A percentile compares a stretch with the other conserved stretches of the same genome.
Conservation (phyloP, 2,329 filamentous ascomycete species). For the Cordyceps javanica region DNA sequence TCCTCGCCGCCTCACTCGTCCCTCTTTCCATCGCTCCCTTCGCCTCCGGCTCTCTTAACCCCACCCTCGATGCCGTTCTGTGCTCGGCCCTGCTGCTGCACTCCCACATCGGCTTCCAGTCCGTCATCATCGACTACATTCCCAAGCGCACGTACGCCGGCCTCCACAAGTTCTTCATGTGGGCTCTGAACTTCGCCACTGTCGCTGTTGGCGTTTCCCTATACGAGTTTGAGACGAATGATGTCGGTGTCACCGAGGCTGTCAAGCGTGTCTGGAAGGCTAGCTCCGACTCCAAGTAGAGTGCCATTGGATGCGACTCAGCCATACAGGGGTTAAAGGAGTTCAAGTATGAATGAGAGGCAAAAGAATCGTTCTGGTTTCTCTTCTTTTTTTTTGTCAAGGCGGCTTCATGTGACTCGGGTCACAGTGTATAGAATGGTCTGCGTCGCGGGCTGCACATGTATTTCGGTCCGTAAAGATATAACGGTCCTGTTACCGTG, state of each 20-base stretch:
- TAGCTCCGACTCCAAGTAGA: conserved; percentile 29
- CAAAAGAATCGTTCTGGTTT: not conserved
- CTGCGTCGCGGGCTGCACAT: conserved; percentile 4
- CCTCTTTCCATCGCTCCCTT: conserved; percentile 89
- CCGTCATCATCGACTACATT: conserved; percentile 86
- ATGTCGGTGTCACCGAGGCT: conserved; percentile 87
- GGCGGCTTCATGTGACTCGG: conserved; percentile 6
- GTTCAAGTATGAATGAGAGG: not conserved
- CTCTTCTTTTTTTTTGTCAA: conserved; percentile 4
- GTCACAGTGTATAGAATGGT: conserved; percentile 15
- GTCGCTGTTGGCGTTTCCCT: conserved; percentile 78
- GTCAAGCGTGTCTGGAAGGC: conserved; percentile 88
- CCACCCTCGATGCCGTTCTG: conserved; percentile 77
- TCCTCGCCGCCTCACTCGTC: conserved; percentile 73
- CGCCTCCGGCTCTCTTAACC: conserved; percentile 85
- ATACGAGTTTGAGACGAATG: conserved; percentile 99
- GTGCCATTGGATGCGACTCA: not conserved
- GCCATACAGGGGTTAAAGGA: not conserved
- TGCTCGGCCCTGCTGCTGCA: conserved; percentile 81
- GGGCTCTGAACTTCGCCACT: conserved; percentile 73
- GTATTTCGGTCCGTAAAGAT: conserved; percentile 10
- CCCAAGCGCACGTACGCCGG: conserved; percentile 65
- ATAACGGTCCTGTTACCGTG: not conserved
- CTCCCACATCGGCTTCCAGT: conserved; percentile 93
- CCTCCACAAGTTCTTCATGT: conserved; percentile 61